Conservation (phyloP, 768 basidiomycete species). For the Heimioporus sp. region DNA sequence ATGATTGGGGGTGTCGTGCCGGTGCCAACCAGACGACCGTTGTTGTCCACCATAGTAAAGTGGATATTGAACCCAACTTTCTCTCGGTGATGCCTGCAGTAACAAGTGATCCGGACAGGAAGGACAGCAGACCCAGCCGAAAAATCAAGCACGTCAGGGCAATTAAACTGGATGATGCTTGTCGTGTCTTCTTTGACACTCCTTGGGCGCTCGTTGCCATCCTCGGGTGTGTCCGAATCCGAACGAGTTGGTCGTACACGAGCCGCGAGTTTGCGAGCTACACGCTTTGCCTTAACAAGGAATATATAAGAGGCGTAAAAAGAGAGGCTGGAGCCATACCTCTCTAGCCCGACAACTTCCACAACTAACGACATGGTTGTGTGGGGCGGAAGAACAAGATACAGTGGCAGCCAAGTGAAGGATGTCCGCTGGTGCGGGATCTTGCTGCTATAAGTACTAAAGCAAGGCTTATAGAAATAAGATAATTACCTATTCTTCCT, state of each 20-base stretch:
- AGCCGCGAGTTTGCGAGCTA: constrained; percentile 84
- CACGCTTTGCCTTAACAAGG: constrained; percentile 72
- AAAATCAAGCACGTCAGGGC: constrained; percentile 86
- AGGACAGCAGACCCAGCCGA: constrained; percentile 81
- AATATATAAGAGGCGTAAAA: constrained; percentile 5
- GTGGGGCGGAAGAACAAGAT: constrained; percentile 78
- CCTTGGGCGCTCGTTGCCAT: constrained; percentile 44
- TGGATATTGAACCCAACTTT: constrained; percentile 93
- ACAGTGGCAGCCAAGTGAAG: constrained; percentile 72
- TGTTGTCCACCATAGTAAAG: constrained; percentile 79
- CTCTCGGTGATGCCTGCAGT: constrained; percentile 97
- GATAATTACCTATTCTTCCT: constrained; percentile 66
- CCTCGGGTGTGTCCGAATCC: constrained; percentile 68
- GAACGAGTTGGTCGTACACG: constrained; percentile 76
- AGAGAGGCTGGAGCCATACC: constrained; percentile 39
- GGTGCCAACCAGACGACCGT: constrained; percentile 75
- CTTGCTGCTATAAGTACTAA: constrained; percentile 38
- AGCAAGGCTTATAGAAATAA: background rate
- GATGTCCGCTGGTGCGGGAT: constrained; percentile 65
- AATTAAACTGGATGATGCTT: constrained; percentile 95
- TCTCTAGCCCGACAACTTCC: constrained; percentile 88
- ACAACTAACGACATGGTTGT: constrained; percentile 76
- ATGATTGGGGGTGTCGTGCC: constrained; percentile 89
- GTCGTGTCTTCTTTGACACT: constrained; percentile 61
- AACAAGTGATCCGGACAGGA: constrained; percentile 96